A percentile compares a stretch with the other conserved stretches of the same genome.
These are phyloP conservation scores for Rhodosporidiobolus odoratus DNA, from an alignment of 768 basidiomycete genomes.

Conservation along the genomic window DNA sequence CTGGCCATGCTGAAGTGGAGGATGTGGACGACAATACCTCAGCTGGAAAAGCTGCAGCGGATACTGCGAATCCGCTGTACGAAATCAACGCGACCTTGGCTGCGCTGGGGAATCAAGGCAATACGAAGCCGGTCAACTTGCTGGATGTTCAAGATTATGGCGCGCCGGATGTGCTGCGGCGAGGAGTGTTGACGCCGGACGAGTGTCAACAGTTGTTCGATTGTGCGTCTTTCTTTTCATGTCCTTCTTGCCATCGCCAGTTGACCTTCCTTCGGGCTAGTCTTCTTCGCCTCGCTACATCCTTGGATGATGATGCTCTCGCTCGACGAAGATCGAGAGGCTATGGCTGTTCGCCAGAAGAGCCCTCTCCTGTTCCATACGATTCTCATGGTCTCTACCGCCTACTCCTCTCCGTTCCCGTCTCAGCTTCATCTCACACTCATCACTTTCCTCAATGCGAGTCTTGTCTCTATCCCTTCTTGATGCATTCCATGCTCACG, in stretches of 20 bases:
- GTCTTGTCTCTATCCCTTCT: neutral
- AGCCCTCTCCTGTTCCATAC: constrained; percentile 32
- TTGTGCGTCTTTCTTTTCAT: constrained; percentile 11
- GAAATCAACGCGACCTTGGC: constrained; percentile 31
- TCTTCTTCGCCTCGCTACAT: constrained; percentile 36
- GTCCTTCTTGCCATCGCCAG: neutral
- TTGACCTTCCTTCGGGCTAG: neutral
- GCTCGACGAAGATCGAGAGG: constrained; percentile 33
- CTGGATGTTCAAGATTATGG: constrained; percentile 37
- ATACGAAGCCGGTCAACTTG: neutral
- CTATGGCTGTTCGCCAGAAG: constrained; percentile 8
- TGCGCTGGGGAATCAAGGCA: constrained; percentile 8
- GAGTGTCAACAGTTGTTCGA: constrained; percentile 38
- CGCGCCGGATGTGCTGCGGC: constrained; percentile 27
- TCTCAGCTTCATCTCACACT: constrained; percentile 36
- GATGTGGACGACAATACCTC: constrained; percentile 16
- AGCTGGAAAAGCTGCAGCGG: constrained; percentile 1
- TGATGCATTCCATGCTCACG: neutral
- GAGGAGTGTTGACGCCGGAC: constrained; percentile 19
- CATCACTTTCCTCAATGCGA: constrained; percentile 33
- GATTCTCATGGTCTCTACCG: constrained; percentile 35
- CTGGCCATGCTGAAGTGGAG: neutral
- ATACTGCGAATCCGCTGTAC: constrained; percentile 24
- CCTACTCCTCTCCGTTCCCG: constrained; percentile 37
- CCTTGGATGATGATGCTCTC: constrained; percentile 39